Conservation (phyloP, 768 basidiomycete genomes). For the Coprinopsis cinerea region DNA sequence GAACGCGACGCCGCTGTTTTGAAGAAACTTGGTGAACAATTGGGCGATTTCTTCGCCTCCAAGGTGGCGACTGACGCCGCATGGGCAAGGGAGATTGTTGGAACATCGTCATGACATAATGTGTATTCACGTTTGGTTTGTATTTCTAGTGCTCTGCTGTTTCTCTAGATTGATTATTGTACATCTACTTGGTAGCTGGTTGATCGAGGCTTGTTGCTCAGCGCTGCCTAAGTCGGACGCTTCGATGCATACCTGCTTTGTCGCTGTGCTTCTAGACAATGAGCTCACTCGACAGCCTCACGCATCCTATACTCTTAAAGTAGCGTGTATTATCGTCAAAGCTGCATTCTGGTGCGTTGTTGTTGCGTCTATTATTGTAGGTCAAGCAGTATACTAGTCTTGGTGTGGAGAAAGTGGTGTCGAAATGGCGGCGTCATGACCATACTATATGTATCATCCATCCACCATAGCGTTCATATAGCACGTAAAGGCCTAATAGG, state of each 20-base stretch:
- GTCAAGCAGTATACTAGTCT: not conserved
- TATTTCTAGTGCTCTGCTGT: not conserved
- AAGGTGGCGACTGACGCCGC: conserved; percentile 49
- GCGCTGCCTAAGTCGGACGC: no score
- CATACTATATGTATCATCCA: conserved; percentile 11
- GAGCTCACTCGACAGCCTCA: no score
- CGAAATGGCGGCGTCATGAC: not conserved
- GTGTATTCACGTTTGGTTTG: not conserved
- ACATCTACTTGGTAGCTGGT: not conserved
- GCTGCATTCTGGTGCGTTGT: no score
- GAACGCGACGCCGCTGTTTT: conserved; percentile 43
- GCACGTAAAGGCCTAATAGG: conserved; percentile 23
- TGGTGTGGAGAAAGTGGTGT: no score
- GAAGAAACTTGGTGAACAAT: conserved; percentile 40
- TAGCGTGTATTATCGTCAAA: not conserved
- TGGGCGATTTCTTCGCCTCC: conserved; percentile 62
- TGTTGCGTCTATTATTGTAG: not conserved
- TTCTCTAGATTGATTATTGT: not conserved
- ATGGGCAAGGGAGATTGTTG: conserved; percentile 61
- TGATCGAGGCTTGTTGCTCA: no score
- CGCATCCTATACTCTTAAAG: not conserved
- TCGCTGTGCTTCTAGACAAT: not conserved
- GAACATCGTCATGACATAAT: not conserved
- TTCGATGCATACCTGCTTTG: no score
- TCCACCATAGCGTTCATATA: conserved; percentile 25